Evolutionary conservation across 768 basidiomycete species (phyloP), one percentile per base, ranked within the genome.

Genomic region (Lactarius trivialis): DNA sequence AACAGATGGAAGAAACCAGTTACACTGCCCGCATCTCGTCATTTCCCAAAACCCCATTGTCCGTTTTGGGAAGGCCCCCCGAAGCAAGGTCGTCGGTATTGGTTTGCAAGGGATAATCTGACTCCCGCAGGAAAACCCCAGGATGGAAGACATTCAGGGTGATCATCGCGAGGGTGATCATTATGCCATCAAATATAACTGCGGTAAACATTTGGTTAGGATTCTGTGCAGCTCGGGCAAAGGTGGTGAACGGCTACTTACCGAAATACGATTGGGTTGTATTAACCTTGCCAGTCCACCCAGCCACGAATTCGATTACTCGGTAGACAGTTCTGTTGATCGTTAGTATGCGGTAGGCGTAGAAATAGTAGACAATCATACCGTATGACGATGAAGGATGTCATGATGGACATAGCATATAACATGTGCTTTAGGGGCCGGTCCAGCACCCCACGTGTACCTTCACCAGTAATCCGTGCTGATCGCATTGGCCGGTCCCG

Each of bases 151-250:
- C 0, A 45, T 67, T 61, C 28, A 67, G 43, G 7, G 56, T 67
- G 9, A 19, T n/a, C 60, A 65, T 67, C 9, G 60, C 64, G 21
- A 55, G 56, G 14, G 19, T 8, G 48, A 67, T 60, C 66, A 65
- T 65, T 32, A 37, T 24, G 37, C 56, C 64, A 19, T 65, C 66
- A 14, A 67, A 65, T 17, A 65, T 41, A 28, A 50, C 64, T 67
- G 19, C 32, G 21, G 5, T 24, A 49, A 7, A 9, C 30, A 19
- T n/a, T 14, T 21, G 14, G 9, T 41, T 36, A 61, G 24, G n/a
- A n/a, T 37, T 30, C 26, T 7, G 32, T 41, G 33, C 33, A 4
- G 43, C 30, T 36, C 9, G 33, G 24, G 28, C 24, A 26, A 26
- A 30, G 14, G 17, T 4, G 11, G 28, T 0, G 12, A 28, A 51